These are phyloP conservation scores for Tylopilus cervinicoccineus DNA, from an alignment of 768 basidiomycete species.

Conservation along the genomic window DNA sequence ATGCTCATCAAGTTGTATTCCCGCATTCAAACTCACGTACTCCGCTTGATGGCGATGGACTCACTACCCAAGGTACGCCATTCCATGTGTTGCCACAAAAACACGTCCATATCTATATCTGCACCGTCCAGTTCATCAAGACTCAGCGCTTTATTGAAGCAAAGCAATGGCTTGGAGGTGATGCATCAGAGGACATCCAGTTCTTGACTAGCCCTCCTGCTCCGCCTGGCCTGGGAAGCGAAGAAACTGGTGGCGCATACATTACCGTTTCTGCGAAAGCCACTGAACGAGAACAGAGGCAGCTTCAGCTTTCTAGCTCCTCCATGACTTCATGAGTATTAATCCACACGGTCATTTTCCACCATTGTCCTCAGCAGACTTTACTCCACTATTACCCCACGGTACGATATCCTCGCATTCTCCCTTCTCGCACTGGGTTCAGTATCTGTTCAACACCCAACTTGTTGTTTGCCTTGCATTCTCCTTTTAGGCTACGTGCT, in stretches of 20 bases:
- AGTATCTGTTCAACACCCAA: slow-evolving; percentile 21
- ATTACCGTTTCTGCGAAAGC: slow-evolving; percentile 82
- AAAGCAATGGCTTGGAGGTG: slow-evolving; percentile 74
- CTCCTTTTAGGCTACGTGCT: slow-evolving; percentile 14
- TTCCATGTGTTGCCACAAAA: slow-evolving; percentile 1
- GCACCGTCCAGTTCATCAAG: slow-evolving; percentile 70
- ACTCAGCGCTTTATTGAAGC: slow-evolving; percentile 77
- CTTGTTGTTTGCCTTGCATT: slow-evolving; percentile 21
- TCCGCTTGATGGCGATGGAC: slow-evolving; percentile 97
- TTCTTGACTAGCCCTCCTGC: slow-evolving; percentile 55
- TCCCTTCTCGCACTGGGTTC: slow-evolving; percentile 18
- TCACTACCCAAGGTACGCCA: slow-evolving; percentile 88
- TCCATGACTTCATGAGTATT: slow-evolving; percentile 28
- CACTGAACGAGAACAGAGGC: slow-evolving; percentile 54
- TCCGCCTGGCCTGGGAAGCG: slow-evolving; percentile 64
- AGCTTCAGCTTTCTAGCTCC: slow-evolving; percentile 23
- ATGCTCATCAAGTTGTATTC: slow-evolving; percentile 92
- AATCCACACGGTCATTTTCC: slow-evolving; percentile 16
- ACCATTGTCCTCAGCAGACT: slow-evolving; percentile 19
- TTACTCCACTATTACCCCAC: slow-evolving; percentile 22
- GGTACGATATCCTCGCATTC: slow-evolving; percentile 27
- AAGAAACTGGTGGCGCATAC: slow-evolving; percentile 81
- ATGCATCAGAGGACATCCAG: slow-evolving; percentile 61
- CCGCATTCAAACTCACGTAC: slow-evolving; percentile 94
- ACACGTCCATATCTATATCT: slow-evolving; percentile 7